Percentiles rank a stretch among this genome's conserved stretches.
Conservation (phyloP, 2,329 filamentous ascomycete genomes). For the Penicillium brasilianum region DNA sequence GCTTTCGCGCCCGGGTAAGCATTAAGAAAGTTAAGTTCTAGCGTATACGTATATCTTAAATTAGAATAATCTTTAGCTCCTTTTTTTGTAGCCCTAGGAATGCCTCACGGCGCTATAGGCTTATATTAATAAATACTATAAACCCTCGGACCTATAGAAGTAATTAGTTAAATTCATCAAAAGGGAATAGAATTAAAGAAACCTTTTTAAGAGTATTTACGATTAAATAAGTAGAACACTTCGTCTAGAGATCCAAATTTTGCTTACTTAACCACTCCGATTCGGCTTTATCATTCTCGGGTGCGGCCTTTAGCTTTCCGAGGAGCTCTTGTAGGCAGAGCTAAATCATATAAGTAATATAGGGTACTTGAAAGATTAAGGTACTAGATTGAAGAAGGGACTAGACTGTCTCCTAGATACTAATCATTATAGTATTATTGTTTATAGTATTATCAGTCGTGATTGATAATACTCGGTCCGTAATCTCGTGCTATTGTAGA, state of each 20-base stretch:
- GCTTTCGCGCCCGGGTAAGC: neutral
- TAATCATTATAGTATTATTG: neutral
- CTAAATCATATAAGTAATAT: neutral
- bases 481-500: neutral
- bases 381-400: neutral
- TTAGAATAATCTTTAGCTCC: neutral
- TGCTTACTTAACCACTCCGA: neutral
- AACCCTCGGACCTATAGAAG: neutral
- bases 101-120: neutral
- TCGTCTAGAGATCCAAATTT: neutral
- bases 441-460: neutral
- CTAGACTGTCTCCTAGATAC: neutral
- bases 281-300: neutral
- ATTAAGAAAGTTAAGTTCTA: neutral
- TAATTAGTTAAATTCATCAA: neutral
- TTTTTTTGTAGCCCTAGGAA: neutral
- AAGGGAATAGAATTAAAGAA: neutral
- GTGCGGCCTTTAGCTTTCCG: neutral
- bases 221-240: neutral
- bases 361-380: neutral
- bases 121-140: neutral
- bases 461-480: neutral
- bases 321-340: neutral
- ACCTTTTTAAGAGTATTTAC: conserved; percentile 1
- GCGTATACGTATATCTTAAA: neutral